Evolutionary conservation across 73 alveolate genomes (phyloP), one percentile per base, ranked within the genome.

Genomic region (Stentor roeselii): DNA sequence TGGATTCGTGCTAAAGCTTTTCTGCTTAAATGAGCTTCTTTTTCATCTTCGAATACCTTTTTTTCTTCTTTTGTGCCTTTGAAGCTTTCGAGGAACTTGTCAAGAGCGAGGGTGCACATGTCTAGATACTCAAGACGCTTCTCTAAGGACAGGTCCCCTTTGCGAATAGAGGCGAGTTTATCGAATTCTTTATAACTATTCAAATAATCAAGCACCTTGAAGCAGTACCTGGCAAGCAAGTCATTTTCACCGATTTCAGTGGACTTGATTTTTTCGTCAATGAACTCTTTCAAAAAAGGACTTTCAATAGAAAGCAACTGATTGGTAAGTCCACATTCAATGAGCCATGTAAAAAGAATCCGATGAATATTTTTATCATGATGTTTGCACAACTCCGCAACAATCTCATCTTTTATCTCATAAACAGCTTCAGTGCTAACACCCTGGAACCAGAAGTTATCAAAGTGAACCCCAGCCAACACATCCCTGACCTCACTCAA

Each of bases 1-100:
- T 67, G 80, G n/a, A 67, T 67, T 67, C 80, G 21, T 67, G 80
- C 80, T 1, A 67, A 34, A 40, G 21, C 41, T 67, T 67, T 67
- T 32, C 41, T 67, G 11, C 15, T 27, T 67, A 27, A 15, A 15
- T 27, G 34, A 40, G 21, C 34, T 21, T 67, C 80, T 34, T 34
- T 67, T 67, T 67, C 80, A 27, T 67, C 42, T 32, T 67, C 37
- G 34, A 67, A 32, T 32, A 21, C 34, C 42, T 36, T 11, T 1
- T 1, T 2, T 67, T 67, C 80, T 67, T 67, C 41, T 21, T 21
- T 21, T 36, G 80, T 67, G 15, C 80, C 80, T 32, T n/a, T 30
- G 42, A 67, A 67, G 34, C 34, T 67, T 67, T 67, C 80, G 14
- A 67, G 21, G 37, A 27, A 34, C 34, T 67, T 67, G 21, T 67